Conservation (phyloP, 805 yeast genomes). For the Metahyphopichia silvanorum region DNA sequence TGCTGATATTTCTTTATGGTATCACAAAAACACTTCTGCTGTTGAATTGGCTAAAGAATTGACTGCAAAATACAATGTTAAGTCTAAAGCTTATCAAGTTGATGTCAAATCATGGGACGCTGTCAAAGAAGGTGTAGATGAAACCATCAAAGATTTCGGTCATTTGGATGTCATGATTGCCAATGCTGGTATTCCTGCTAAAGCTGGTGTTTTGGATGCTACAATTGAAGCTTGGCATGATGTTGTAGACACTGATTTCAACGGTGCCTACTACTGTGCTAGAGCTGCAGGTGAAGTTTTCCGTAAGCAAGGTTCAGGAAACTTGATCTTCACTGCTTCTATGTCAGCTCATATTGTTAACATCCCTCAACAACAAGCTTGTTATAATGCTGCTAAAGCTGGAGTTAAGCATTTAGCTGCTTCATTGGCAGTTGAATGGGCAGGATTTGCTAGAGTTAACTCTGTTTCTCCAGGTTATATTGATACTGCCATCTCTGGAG, state of each 20-base stretch:
- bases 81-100: constrained; percentile 36
- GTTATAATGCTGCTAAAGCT: constrained; percentile 42
- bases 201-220: constrained; percentile 28
- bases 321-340: constrained; percentile 6
- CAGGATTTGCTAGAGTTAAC: constrained; percentile 35
- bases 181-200: constrained; percentile 44
- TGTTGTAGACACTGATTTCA: constrained; percentile 38
- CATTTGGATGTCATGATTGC: constrained; percentile 39
- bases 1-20: constrained; percentile 37
- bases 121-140: constrained; percentile 21
- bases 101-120: constrained; percentile 39
- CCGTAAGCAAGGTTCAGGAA: constrained; percentile 24
- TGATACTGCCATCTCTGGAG: constrained; percentile 38
- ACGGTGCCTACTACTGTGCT: constrained; percentile 44
- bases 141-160: constrained; percentile 34
- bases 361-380: constrained; percentile 39
- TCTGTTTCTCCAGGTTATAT: constrained; percentile 41
- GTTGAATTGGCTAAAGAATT: constrained; percentile 1
- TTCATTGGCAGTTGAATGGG: constrained; percentile 36
- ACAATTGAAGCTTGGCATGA: constrained; percentile 32
- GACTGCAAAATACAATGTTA: constrained; percentile 5
- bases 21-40: constrained; percentile 14
- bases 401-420: constrained; percentile 39
- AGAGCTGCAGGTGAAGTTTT: constrained; percentile 47
- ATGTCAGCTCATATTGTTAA: constrained; percentile 32